phyloP scores from a whole-genome alignment of 208 protist species.

The Porcisia hertigi region DNA sequence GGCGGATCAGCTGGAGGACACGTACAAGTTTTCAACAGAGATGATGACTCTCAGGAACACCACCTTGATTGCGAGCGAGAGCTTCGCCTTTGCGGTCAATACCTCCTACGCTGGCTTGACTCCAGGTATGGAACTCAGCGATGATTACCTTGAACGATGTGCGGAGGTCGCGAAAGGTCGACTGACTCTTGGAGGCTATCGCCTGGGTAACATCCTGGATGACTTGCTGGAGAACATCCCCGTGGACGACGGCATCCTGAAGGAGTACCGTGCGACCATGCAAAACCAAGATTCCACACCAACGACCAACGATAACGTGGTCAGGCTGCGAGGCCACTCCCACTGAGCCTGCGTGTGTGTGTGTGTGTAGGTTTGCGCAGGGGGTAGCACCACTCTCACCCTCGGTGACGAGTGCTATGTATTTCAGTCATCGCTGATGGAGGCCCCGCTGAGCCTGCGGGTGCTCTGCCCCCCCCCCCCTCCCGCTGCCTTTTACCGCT shows the following conservation, averaged over 20 bases:
- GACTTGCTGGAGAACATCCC: slow-evolving; percentile 38
- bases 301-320: neutral
- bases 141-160: slow-evolving; percentile 62
- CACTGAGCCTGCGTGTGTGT: neutral
- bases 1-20: slow-evolving; percentile 63
- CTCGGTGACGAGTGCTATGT: too few relatives aligned
- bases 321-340: neutral
- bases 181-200: slow-evolving; percentile 65
- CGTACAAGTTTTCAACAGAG: slow-evolving; percentile 43
- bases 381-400: too few relatives aligned
- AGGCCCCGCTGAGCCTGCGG: too few relatives aligned
- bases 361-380: too few relatives aligned
- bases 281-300: neutral
- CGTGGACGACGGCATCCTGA: slow-evolving; percentile 11
- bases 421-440: too few relatives aligned
- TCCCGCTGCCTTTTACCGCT: too few relatives aligned
- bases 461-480: too few relatives aligned
- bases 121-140: slow-evolving; percentile 25
- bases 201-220: slow-evolving; percentile 71
- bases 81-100: slow-evolving; percentile 64
- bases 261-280: neutral
- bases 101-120: slow-evolving; percentile 57
- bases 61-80: slow-evolving; percentile 54
- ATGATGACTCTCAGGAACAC: slow-evolving; percentile 28
- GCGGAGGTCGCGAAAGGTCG: slow-evolving; percentile 47